These are phyloP conservation scores for Solanum sitiens DNA, from an alignment of 257 asterid genomes.

Conservation along the genomic window DNA sequence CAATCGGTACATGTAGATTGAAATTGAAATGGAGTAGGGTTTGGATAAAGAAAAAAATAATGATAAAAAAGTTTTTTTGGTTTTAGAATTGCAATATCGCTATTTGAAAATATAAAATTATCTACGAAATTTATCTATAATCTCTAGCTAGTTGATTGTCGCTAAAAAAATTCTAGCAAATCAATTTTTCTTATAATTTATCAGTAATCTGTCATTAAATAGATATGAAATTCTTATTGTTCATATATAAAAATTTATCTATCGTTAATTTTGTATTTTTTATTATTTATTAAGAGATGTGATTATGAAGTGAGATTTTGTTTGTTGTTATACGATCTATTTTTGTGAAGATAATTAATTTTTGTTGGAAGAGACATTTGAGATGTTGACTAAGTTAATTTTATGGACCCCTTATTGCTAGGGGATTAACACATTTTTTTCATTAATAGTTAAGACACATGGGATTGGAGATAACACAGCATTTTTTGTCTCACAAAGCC, in stretches of 20 bases:
- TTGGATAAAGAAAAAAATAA: conserved; percentile 1
- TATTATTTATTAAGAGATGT: conserved; percentile 1
- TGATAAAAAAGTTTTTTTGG: neutral
- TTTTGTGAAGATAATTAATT: neutral
- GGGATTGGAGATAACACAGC: conserved; percentile 10
- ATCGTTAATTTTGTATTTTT: neutral
- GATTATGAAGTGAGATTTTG: conserved; percentile 29
- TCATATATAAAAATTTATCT: neutral
- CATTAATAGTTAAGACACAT: neutral
- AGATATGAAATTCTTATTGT: neutral
- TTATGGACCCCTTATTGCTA: conserved; percentile 30
- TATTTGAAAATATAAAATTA: neutral
- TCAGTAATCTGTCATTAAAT: neutral
- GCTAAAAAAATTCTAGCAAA: neutral
- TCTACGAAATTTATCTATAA: neutral
- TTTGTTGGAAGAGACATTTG: conserved; percentile 12
- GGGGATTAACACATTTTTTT: conserved; percentile 13
- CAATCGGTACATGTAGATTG: conserved; percentile 4
- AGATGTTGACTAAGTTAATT: conserved; percentile 28
- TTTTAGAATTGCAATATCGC: neutral
- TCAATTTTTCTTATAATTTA: neutral
- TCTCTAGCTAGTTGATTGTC: neutral
- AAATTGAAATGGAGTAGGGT: neutral
- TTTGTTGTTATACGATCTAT: neutral
- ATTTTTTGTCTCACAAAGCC: conserved; percentile 21